Evolutionary conservation across 495 filamentous ascomycete species (phyloP).

Genomic region (Cetradonia linearis): DNA sequence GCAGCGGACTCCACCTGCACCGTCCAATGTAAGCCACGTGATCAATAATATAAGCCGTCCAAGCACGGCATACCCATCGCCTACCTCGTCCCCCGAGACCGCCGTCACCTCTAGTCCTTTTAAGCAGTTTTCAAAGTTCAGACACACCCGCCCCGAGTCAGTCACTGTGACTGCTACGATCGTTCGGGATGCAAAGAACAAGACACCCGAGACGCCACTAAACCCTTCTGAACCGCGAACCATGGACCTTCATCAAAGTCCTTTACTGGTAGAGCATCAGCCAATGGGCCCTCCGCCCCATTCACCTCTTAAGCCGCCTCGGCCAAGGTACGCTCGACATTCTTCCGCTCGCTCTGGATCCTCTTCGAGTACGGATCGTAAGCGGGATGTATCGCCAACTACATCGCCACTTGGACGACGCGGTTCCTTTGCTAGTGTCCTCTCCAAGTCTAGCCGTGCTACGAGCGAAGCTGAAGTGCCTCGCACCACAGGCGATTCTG

Average conservation of each 20-base stretch:
- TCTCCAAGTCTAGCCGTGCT: slow-evolving; percentile 32
- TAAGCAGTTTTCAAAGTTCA: slow-evolving; percentile 10
- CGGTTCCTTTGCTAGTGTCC: slow-evolving; percentile 31
- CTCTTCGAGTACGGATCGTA: slow-evolving; percentile 22
- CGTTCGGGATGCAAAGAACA: slow-evolving; percentile 45
- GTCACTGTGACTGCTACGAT: slow-evolving; percentile 76
- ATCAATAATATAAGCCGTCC: slow-evolving; percentile 28
- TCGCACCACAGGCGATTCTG: slow-evolving; percentile 35
- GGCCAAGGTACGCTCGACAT: slow-evolving; percentile 16
- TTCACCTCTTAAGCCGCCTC: slow-evolving; percentile 22
- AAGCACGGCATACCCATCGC: slow-evolving; percentile 25
- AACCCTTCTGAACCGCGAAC: slow-evolving; percentile 39
- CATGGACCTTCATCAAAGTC: slow-evolving; percentile 60
- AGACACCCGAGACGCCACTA: slow-evolving; percentile 28
- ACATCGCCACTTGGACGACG: slow-evolving; percentile 20
- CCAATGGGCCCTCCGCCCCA: slow-evolving; percentile 12
- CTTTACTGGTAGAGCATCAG: slow-evolving; percentile 60
- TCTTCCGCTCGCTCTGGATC: slow-evolving; percentile 23
- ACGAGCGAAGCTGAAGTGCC: slow-evolving; percentile 32
- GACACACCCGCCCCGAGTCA: slow-evolving; percentile 48
- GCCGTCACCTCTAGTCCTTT: slow-evolving; percentile 8
- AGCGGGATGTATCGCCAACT: slow-evolving; percentile 14
- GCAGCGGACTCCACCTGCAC: slow-evolving; percentile 12
- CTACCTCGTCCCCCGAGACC: slow-evolving; percentile 23
- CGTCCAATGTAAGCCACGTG: slow-evolving; percentile 23